Evolutionary conservation across 2,329 filamentous ascomycete species (phyloP), one percentile per base, ranked within the genome.

Genomic region (Pyrenophora seminiperda): DNA sequence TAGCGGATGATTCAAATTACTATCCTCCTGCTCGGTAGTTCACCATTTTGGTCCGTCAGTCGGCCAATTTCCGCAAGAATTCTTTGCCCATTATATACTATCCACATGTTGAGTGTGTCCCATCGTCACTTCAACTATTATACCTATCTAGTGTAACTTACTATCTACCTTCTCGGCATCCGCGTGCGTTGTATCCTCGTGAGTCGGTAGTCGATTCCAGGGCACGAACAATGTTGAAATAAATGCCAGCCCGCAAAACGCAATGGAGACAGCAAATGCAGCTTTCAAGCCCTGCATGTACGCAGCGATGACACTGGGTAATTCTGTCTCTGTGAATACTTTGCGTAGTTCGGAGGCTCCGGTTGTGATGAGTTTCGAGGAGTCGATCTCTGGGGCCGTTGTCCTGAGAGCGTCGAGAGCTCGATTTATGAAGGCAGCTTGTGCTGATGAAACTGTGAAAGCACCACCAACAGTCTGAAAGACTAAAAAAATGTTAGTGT

Each of bases 341-440:
- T 59, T 33, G 4, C 72, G 60, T 11, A 79, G 58, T 11, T 73
- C 68, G 1, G 75, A 74, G 0, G 76, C 77, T 4, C 76, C 76
- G 0, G 71, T 72, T 1, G 57, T 57, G n/a, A 77, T 58, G 5
- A 78, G 65, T 11, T 40, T 20, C 9, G 13, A 18, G 7, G 46
- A 46, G 9, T 46, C 18, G 17, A 53, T 27, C 10, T 32, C 58
- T 0, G 75, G 73, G 1, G 71, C 70, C 6, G 70, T 64, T 9
- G 50, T 45, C 1, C 63, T 54, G 3, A 77, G 56, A 2, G 54
- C 53, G 4, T 50, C 50, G 18, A 72, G 50, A 1, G 79, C 58
- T 3, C 61, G 56, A 43, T 76, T 75, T n/a, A 66, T 62, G 61
- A 80, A 79, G n/a, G 64, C 58, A 18, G 64, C 63, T 52, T 78